Evolutionary conservation across 768 basidiomycete species (phyloP).

Genomic region (Lentinula detonsa): DNA sequence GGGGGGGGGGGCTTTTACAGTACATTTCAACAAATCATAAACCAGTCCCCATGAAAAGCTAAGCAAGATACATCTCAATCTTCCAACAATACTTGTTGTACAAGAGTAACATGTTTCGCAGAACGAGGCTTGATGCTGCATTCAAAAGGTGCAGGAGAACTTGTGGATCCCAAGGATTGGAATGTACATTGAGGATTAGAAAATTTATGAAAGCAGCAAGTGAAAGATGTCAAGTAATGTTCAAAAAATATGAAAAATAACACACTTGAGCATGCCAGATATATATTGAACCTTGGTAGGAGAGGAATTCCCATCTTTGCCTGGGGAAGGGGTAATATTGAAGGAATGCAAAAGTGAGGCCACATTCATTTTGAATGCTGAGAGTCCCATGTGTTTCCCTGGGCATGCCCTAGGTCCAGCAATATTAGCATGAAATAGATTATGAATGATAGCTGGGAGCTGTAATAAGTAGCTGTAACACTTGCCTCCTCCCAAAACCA

Average conservation of each 20-base stretch:
- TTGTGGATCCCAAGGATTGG: background rate
- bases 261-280: background rate
- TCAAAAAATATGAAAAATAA: background rate
- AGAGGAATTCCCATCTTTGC: slow-evolving; percentile 18
- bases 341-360: slow-evolving; percentile 25
- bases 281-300: slow-evolving; percentile 23
- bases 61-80: too few species aligned
- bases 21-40: too few species aligned
- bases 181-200: background rate
- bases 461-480: background rate
- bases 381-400: slow-evolving; percentile 22
- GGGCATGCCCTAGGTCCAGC: slow-evolving; percentile 19
- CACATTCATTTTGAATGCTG: slow-evolving; percentile 20
- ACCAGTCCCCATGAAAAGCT: too few species aligned
- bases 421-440: background rate
- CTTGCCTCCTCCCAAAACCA: background rate
- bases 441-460: too few species aligned
- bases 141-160: slow-evolving; percentile 17
- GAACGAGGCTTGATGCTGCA: slow-evolving; percentile 24
- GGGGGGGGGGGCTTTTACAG: too few species aligned
- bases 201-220: too few species aligned
- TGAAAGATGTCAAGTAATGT: too few species aligned
- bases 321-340: slow-evolving; percentile 18
- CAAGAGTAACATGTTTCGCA: slow-evolving; percentile 13
- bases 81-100: slow-evolving; percentile 2